phyloP scores from a whole-genome alignment of 768 basidiomycete genomes.

The Chalciporus piperatus region DNA sequence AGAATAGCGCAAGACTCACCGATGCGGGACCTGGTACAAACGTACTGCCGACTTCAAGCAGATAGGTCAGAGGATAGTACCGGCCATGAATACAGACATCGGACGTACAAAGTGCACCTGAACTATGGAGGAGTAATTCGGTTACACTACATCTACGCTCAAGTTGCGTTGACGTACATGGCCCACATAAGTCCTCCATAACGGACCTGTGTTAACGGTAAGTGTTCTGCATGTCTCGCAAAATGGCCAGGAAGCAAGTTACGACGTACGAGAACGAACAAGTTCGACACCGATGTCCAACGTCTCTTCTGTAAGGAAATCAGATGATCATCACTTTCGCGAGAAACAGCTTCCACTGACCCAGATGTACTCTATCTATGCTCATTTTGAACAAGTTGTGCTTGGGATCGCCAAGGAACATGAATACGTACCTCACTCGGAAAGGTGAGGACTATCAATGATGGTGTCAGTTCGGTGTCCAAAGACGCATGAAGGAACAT shows the following conservation, averaged over 20 bases:
- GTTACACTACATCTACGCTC: not conserved
- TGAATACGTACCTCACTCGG: conserved; percentile 12
- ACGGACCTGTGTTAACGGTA: not conserved
- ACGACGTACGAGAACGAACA: not conserved
- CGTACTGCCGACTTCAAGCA: not conserved
- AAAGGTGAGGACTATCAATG: conserved; percentile 9
- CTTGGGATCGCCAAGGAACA: not conserved
- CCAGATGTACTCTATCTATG: conserved; percentile 13
- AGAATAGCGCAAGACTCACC: conserved; percentile 1
- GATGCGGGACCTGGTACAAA: conserved; percentile 4
- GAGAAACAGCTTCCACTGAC: not conserved
- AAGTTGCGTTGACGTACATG: not conserved
- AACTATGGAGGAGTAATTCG: not conserved
- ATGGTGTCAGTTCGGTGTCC: not conserved
- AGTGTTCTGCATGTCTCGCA: not conserved
- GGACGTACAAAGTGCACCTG: not conserved
- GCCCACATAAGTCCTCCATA: not conserved
- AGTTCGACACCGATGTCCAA: not conserved
- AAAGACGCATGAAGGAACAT: not conserved
- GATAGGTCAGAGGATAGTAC: too few species aligned
- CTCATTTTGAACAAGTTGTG: not conserved
- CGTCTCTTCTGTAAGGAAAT: not conserved
- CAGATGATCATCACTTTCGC: not conserved
- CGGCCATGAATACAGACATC: too few species aligned
- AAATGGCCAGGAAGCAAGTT: not conserved